These are phyloP conservation scores for Nymphaea colorata DNA, from an alignment of 164 flowering plant species.

Conservation along the genomic window DNA sequence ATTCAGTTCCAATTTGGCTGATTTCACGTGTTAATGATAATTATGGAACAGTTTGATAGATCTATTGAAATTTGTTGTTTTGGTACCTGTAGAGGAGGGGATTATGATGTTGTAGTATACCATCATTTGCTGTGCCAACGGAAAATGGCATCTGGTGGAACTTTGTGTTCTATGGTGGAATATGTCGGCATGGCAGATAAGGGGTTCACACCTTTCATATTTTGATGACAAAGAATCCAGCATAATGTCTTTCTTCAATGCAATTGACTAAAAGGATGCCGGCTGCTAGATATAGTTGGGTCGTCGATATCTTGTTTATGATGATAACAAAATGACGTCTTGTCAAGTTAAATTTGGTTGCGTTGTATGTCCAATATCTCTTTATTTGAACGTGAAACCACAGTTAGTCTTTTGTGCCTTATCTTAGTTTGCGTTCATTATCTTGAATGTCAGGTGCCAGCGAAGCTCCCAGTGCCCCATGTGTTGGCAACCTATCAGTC, in stretches of 20 bases:
- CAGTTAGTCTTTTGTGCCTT: not conserved
- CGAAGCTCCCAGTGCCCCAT: slow-evolving; percentile 88
- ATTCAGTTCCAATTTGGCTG: not conserved
- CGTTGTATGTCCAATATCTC: no score
- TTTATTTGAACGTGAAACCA: no score
- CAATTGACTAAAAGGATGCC: not conserved
- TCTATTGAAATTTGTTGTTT: not conserved
- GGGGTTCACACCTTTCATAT: not conserved
- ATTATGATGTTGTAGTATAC: not conserved
- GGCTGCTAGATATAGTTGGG: not conserved
- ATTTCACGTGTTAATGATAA: not conserved
- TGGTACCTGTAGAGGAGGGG: not conserved
- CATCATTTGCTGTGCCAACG: not conserved
- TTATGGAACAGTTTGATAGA: not conserved
- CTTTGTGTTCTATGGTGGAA: not conserved
- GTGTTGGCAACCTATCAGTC: slow-evolving; percentile 77
- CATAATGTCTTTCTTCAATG: no score
- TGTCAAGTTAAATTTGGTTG: no score
- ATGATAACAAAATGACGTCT: no score
- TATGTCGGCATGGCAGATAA: not conserved
- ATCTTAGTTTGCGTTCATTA: not conserved
- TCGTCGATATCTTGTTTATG: not conserved
- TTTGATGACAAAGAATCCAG: not conserved
- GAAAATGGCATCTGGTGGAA: not conserved
- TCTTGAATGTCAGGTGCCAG: slow-evolving; percentile 49